Base-by-base conservation (phyloP, 2,329 filamentous ascomycete genomes). In the Sclerotinia trifoliorum region DNA sequence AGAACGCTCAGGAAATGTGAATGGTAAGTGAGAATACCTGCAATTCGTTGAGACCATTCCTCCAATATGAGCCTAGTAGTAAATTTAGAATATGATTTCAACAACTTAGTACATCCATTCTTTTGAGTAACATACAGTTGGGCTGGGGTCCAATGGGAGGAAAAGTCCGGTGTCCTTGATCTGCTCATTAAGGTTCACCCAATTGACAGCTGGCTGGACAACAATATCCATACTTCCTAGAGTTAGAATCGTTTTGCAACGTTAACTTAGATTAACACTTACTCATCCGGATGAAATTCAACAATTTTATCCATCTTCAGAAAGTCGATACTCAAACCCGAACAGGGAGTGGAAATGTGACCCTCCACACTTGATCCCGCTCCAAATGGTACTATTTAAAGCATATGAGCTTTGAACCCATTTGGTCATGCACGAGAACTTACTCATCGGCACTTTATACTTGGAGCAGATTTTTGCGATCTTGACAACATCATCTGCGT, bases 271-370 rank as follows among this genome's bases (percentile, higher is more conserved):
- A 4, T 17, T 48, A 13, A n/a, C 2, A 65, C 61, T 6, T 46
- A 68, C 66, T 97, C 94, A 5, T 92, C 90, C 73, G 90, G 88
- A 78, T 96, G 90, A 65, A 97, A 83, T 66, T 88, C 83, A 42
- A 97, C 74, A 35, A 97, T 89, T 74, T 88, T 83, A 78, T 96
- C 89, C 94, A 97, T 97, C 74, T 86, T 86, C 1, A 86, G 85
- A 77, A 97, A 97, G 76, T 97, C 94, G 61, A 97, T 89, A 73
- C 91, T 94, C 76, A 97, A 86, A 13, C 93, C 94, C 8, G 93
- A 93, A 75, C 89, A 89, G 0, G 93, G 92, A 11, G 93, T 91
- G 0, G 92, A 90, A 78, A 96, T 96, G 78, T 96, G 94, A 21
- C 90, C 94, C 78, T 97, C 94, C 8, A 67, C 56, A 21, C 56